Conservation (phyloP, 2,329 filamentous ascomycete species). For the Beauveria caledonica region DNA sequence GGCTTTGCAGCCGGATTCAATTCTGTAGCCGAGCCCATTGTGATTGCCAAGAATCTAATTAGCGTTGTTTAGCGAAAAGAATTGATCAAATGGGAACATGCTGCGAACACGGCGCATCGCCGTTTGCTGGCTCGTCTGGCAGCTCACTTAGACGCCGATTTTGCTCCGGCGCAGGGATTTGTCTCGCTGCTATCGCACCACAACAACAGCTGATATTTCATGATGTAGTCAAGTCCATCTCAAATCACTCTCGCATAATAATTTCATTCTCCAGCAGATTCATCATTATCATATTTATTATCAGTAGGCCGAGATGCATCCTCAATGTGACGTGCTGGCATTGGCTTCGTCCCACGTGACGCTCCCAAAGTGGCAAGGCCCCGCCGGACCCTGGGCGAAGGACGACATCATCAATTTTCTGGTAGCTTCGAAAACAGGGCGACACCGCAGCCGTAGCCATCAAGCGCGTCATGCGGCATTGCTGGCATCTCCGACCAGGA, state of each 20-base stretch:
- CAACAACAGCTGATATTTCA: neutral
- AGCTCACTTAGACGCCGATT: neutral
- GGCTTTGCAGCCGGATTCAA: neutral
- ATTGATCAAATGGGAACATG: neutral
- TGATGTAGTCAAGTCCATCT: neutral
- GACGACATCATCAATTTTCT: slow-evolving; percentile 11
- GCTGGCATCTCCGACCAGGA: neutral
- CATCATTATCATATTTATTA: too few relatives aligned
- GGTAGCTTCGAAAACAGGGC: slow-evolving; percentile 1
- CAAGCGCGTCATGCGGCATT: neutral
- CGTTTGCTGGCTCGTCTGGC: neutral
- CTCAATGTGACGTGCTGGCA: neutral
- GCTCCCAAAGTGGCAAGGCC: neutral
- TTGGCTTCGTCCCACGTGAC: neutral
- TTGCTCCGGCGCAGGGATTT: neutral
- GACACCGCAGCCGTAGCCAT: neutral
- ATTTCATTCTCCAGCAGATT: too few relatives aligned
- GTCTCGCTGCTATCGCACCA: neutral
- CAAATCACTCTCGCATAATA: neutral
- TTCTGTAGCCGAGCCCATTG: neutral
- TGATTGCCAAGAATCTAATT: neutral
- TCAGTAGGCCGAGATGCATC: too few relatives aligned
- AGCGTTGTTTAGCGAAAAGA: neutral
- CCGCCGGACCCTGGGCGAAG: neutral
- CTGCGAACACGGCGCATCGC: slow-evolving; percentile 2